phyloP scores from a whole-genome alignment of 1,284 basidiomycete genomes.

The Thecaphora thlaspeos region DNA sequence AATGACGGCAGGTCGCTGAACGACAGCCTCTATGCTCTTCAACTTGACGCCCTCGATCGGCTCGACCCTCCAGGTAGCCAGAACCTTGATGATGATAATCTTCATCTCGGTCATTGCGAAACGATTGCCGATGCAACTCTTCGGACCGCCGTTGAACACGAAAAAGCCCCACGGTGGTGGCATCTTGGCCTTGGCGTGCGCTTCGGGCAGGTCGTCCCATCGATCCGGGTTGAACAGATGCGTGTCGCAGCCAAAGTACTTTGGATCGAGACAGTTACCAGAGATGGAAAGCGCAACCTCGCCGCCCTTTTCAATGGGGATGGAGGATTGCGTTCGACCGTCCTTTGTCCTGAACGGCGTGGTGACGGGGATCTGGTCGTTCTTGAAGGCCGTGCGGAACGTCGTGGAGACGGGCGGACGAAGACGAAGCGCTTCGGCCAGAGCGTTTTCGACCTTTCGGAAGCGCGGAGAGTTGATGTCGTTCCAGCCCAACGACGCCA shows the following conservation, averaged over 20 bases:
- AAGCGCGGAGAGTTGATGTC: conserved; percentile 33
- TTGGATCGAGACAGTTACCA: conserved; percentile 31
- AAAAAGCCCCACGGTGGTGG: conserved; percentile 28
- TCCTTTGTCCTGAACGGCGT: conserved; percentile 58
- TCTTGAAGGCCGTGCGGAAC: conserved; percentile 32
- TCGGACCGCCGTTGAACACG: conserved; percentile 37
- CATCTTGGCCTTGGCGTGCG: conserved; percentile 20
- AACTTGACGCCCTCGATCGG: conserved; percentile 25
- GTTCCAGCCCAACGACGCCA: conserved; percentile 26
- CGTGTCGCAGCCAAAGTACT: conserved; percentile 47
- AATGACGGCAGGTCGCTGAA: conserved; percentile 31
- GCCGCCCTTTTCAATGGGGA: conserved; percentile 33
- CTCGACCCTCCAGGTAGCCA: conserved; percentile 26
- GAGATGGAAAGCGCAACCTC: conserved; percentile 46
- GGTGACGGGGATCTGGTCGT: conserved; percentile 41
- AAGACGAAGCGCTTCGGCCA: conserved; percentile 45
- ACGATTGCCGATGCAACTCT: conserved; percentile 36
- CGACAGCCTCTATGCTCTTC: conserved; percentile 36
- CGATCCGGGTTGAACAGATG: conserved; percentile 44
- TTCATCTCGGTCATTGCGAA: conserved; percentile 45
- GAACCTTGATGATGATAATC: conserved; percentile 20
- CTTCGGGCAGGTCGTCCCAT: conserved; percentile 39
- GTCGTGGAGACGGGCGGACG: conserved; percentile 45
- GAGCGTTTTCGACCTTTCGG: conserved; percentile 39
- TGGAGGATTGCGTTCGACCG: conserved; percentile 21